Evolutionary conservation across 108 stramenopile genomes (phyloP).

Genomic region (Chaetoceros tenuissimus): DNA sequence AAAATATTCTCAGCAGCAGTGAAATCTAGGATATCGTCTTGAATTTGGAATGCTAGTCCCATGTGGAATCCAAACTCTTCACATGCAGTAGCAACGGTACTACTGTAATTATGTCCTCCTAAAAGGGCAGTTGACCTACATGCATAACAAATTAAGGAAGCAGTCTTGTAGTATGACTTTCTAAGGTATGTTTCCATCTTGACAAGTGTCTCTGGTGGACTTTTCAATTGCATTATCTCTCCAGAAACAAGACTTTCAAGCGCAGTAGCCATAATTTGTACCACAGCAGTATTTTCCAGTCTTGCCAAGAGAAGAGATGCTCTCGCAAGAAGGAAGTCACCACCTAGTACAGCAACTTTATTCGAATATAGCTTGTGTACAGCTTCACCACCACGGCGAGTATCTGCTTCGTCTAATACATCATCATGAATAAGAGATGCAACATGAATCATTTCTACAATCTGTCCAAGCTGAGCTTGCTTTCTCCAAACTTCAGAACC

Average conservation of each 20-base stretch:
- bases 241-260: conserved; percentile 92
- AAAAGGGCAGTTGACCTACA: conserved; percentile 86
- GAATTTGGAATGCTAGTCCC: conserved; percentile 94
- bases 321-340: conserved; percentile 90
- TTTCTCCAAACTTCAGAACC: conserved; percentile 75
- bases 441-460: conserved; percentile 99
- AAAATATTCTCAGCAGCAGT: conserved; percentile 82
- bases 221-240: conserved; percentile 96
- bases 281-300: conserved; percentile 89
- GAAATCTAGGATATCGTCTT: conserved; percentile 95
- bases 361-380: conserved; percentile 98
- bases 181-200: conserved; percentile 87
- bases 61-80: conserved; percentile 97
- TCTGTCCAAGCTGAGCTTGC: conserved; percentile 92
- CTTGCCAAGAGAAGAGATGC: conserved; percentile 90
- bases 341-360: conserved; percentile 98
- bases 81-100: conserved; percentile 79
- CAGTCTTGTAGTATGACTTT: conserved; percentile 98
- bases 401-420: conserved; percentile 95
- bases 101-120: conserved; percentile 82
- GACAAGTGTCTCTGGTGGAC: conserved; percentile 67
- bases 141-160: conserved; percentile 89
- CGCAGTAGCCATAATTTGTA: conserved; percentile 96
- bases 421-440: conserved; percentile 96
- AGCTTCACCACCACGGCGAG: conserved; percentile 89